Conservation (phyloP, 192 early-diverging fungal species). For the Coemansia sp. region DNA sequence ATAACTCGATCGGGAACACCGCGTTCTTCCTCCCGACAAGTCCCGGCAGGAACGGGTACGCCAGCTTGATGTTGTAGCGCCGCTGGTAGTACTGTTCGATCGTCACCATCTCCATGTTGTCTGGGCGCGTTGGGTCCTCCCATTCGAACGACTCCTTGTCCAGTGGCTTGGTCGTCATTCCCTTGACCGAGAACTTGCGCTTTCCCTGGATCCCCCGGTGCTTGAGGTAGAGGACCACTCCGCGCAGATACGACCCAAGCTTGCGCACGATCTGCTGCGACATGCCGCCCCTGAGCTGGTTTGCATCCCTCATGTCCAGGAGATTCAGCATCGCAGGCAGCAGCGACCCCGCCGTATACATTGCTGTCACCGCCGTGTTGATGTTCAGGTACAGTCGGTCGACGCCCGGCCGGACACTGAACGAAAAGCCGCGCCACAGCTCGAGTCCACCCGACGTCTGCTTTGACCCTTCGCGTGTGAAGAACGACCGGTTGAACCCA, state of each 20-base stretch:
- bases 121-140: conserved; percentile 45
- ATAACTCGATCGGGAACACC: conserved; percentile 91
- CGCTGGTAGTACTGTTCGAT: conserved; percentile 79
- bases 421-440: conserved; percentile 93
- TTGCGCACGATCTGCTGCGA: conserved; percentile 10
- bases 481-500: conserved; percentile 88
- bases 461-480: conserved; percentile 65
- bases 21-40: conserved; percentile 69
- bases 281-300: conserved; percentile 38
- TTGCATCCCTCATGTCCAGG: conserved; percentile 55
- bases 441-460: conserved; percentile 72
- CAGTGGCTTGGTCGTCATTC: conserved; percentile 67
- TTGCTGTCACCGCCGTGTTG: conserved; percentile 70
- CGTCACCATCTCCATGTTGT: conserved; percentile 57
- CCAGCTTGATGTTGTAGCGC: conserved; percentile 69
- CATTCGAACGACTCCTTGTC: conserved; percentile 70
- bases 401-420: conserved; percentile 76
- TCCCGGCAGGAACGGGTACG: conserved; percentile 80
- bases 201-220: conserved; percentile 62
- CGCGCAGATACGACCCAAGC: conserved; percentile 49
- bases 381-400: conserved; percentile 75
- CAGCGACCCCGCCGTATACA: conserved; percentile 67
- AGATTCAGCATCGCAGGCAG: conserved; percentile 70
- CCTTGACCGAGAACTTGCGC: conserved; percentile 71
- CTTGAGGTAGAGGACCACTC: conserved; percentile 56